Percentiles rank a stretch among this genome's conserved stretches.
These are phyloP conservation scores for Candida sanyiensis DNA, from an alignment of 805 yeast species.

Conservation along the genomic window DNA sequence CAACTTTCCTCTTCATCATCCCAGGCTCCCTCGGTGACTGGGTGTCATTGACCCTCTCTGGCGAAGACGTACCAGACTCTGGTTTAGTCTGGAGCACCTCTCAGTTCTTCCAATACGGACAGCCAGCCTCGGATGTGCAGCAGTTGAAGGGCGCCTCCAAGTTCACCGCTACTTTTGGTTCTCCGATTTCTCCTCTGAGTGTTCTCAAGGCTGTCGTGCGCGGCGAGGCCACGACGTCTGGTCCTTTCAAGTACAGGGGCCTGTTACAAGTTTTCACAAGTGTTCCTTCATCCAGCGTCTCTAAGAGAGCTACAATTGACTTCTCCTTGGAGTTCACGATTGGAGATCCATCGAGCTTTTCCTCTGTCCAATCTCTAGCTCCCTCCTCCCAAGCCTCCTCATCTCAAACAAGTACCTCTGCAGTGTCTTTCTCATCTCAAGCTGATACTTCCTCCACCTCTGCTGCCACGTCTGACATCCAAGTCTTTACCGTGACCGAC, in stretches of 20 bases:
- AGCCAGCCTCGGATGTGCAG: neutral
- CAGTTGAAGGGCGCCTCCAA: neutral
- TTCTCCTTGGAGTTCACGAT: neutral
- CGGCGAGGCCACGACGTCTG: neutral
- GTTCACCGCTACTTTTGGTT: neutral
- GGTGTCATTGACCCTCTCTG: conserved; percentile 9
- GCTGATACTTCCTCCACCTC: neutral
- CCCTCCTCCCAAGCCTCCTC: neutral
- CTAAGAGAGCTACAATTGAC: neutral
- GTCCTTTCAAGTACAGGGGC: neutral
- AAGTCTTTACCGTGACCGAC: neutral
- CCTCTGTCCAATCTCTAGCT: neutral
- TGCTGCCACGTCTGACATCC: neutral
- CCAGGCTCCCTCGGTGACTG: conserved; percentile 21
- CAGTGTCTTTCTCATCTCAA: neutral
- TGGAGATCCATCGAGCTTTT: neutral
- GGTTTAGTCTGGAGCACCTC: neutral
- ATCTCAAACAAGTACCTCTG: neutral
- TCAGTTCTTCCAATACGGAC: neutral
- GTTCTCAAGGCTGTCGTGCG: neutral
- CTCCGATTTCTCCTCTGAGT: neutral
- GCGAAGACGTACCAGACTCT: neutral
- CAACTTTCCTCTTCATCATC: conserved; percentile 12
- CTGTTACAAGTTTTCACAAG: neutral
- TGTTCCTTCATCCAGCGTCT: neutral